phyloP scores from a whole-genome alignment of 2,329 filamentous ascomycete species.

The Colletotrichum chlorophyti region DNA sequence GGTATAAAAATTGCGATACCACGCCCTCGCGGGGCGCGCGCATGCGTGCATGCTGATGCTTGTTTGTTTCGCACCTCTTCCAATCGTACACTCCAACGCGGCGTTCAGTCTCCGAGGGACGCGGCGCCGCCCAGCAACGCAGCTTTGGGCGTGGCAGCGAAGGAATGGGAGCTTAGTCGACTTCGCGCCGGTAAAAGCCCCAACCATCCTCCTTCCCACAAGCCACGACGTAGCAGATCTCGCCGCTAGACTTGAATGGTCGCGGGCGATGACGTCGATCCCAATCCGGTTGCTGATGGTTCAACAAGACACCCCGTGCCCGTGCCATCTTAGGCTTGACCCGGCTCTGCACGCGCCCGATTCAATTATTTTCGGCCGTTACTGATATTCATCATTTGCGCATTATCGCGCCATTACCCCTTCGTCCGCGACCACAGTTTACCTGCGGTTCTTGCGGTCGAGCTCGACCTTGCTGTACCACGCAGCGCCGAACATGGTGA shows the following conservation, averaged over 20 bases:
- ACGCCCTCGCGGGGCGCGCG: neutral
- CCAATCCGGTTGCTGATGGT: neutral
- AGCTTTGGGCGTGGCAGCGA: neutral
- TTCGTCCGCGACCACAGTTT: neutral
- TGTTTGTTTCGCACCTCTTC: neutral
- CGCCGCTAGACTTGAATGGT: too few relatives aligned
- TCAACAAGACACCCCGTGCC: slow-evolving; percentile 11
- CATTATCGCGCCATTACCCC: neutral
- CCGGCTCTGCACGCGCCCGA: slow-evolving; percentile 11
- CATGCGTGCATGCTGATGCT: slow-evolving; percentile 19
- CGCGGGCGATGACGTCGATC: neutral
- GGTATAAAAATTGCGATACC: slow-evolving; percentile 27
- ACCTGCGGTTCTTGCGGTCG: slow-evolving; percentile 47
- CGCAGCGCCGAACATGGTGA: slow-evolving; percentile 61
- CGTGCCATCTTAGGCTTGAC: neutral
- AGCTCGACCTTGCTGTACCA: slow-evolving; percentile 66
- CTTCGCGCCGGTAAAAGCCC: neutral
- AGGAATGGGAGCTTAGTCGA: too few relatives aligned
- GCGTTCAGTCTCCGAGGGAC: neutral
- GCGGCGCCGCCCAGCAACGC: neutral
- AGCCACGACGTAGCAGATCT: neutral
- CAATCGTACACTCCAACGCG: slow-evolving; percentile 24
- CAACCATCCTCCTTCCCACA: neutral
- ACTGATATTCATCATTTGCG: slow-evolving; percentile 27
- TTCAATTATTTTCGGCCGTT: slow-evolving; percentile 26